Evolutionary conservation across 2,329 filamentous ascomycete species (phyloP), one percentile per base, ranked within the genome.

Genomic region (Chrysoporthe puriensis): DNA sequence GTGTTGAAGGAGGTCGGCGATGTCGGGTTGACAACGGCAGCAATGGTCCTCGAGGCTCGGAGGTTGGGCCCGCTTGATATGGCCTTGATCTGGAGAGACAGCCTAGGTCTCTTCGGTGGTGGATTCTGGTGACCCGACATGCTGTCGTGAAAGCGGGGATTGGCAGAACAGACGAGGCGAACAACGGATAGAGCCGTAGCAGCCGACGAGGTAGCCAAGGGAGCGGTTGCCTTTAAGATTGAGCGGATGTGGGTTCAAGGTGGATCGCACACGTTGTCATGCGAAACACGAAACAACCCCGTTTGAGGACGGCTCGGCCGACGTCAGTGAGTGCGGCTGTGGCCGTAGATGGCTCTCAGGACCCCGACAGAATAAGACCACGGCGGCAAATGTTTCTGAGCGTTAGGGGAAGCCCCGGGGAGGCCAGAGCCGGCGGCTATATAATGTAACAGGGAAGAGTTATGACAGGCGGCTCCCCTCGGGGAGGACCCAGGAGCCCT

Each of bases 1-100:
- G 88, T 90, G 77, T 90, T 90, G 79, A 89, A 89, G 32, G 86
- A 81, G 1, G 88, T 90, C 3, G 87, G 86, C 43, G 88, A 88
- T 67, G 81, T 84, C 42, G 86, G 84, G 72, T 89, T 84, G 50
- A 85, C 77, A 63, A 81, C 79, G 66, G 82, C 80, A 32, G 81
- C 77, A 56, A 85, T 74, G 5, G 79, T 80, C 69, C 81, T 82
- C 40, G 81, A 79, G 0, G 79, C 78, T 69, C 80, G 78, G 48
- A 77, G 75, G 63, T 74, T 77, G 43, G 79, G 73, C 8, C 76
- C 77, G 26, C 75, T 74, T 4, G 77, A 75, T 36, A 81, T 74
- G 36, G 80, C 76, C 69, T 80, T 81, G 73, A 83, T 83, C 73
- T 83, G 81, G 68, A 83, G 79, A 62, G 81, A 83, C 70, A 90